Percentiles rank a stretch among this genome's conserved stretches.
Conservation (phyloP, 768 basidiomycete species). For the Suillus subaureus region DNA sequence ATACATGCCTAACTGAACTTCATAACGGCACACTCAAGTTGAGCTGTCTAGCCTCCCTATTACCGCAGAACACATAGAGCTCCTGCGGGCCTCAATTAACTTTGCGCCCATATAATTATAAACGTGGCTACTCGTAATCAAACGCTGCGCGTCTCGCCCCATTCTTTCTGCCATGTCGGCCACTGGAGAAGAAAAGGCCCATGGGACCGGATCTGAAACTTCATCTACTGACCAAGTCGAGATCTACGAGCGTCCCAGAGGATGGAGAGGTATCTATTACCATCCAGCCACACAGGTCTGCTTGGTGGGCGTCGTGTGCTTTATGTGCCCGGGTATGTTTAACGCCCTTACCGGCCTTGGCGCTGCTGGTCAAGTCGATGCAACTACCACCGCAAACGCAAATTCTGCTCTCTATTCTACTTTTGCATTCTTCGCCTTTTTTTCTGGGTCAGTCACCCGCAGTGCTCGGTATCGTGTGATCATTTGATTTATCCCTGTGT, state of each 20-base stretch:
- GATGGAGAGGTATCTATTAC: constrained; percentile 58
- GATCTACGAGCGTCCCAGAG: constrained; percentile 50
- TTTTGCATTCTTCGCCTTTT: constrained; percentile 64
- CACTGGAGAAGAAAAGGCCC: constrained; percentile 11
- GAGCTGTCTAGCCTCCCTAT: background rate
- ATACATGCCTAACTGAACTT: background rate
- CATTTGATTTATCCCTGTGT: background rate
- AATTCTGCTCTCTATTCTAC: constrained; percentile 68
- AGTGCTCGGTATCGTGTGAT: background rate
- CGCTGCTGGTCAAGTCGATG: constrained; percentile 72
- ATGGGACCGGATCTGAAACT: constrained; percentile 1
- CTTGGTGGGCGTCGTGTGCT: constrained; percentile 68
- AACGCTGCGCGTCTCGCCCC: background rate
- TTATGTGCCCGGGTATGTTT: constrained; percentile 70
- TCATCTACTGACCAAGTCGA: constrained; percentile 15
- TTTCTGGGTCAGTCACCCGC: constrained; percentile 58
- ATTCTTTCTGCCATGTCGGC: constrained; percentile 6
- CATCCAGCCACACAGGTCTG: constrained; percentile 47
- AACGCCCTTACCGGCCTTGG: constrained; percentile 82
- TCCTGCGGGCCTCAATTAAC: background rate
- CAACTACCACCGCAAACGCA: constrained; percentile 67
- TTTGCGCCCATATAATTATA: constrained; percentile 7
- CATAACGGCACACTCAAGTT: background rate
- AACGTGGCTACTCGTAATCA: background rate
- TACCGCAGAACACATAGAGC: background rate